These are phyloP conservation scores for Didymella pomorum DNA, from an alignment of 2,329 filamentous ascomycete genomes.

Conservation along the genomic window DNA sequence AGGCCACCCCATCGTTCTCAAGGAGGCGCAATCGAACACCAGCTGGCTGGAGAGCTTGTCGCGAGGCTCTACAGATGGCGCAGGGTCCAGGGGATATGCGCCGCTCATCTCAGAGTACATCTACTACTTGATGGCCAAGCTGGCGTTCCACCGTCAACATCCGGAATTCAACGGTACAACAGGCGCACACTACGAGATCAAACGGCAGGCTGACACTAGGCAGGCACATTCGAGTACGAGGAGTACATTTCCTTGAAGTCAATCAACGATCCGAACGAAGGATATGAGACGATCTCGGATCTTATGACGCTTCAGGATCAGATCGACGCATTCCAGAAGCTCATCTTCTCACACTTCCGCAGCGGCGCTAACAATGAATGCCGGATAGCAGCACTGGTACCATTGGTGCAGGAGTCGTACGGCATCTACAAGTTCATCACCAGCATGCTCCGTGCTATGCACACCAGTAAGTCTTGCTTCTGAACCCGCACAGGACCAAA, in stretches of 20 bases:
- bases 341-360: slow-evolving; percentile 97
- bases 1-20: slow-evolving; percentile 85
- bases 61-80: slow-evolving; percentile 76
- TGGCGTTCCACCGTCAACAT: slow-evolving; percentile 95
- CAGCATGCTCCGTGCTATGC: slow-evolving; percentile 98
- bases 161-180: slow-evolving; percentile 89
- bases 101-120: slow-evolving; percentile 97
- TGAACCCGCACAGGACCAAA: neutral
- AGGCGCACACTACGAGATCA: neutral
- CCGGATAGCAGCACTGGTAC: slow-evolving; percentile 90
- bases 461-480: slow-evolving; percentile 71
- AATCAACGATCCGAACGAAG: slow-evolving; percentile 98
- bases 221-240: slow-evolving; percentile 92
- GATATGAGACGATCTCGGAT: slow-evolving; percentile 94
- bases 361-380: slow-evolving; percentile 94
- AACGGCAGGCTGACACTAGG: slow-evolving; percentile 27
- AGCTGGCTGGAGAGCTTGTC: slow-evolving; percentile 93
- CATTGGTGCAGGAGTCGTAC: slow-evolving; percentile 95
- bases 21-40: slow-evolving; percentile 87
- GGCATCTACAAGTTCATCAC: slow-evolving; percentile 99
- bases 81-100: slow-evolving; percentile 86
- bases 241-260: slow-evolving; percentile 98
- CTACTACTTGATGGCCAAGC: slow-evolving; percentile 90
- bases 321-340: slow-evolving; percentile 97
- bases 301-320: slow-evolving; percentile 97